Evolutionary conservation across 192 early-diverging fungal species (phyloP), one percentile per base, ranked within the genome.

Genomic region (Umbelopsis ramanniana): DNA sequence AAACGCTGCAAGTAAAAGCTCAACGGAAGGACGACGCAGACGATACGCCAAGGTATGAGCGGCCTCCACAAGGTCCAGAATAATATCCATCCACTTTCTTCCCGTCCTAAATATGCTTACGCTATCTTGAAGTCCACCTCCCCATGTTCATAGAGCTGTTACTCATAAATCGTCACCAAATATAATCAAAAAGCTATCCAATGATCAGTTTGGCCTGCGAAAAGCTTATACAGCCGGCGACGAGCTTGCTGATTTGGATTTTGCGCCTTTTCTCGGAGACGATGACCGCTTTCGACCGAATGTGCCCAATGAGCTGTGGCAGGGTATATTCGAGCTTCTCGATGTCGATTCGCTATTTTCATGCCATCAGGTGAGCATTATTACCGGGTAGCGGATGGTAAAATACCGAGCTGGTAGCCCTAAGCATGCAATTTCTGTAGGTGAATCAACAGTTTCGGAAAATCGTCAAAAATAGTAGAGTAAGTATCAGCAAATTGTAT

Each of bases 1-100:
- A 63, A 26, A 63, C 57, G 23, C 26, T 63, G 57, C 57, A 63
- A 29, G 57, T 63, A 19, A 63, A 37, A 63, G 57, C 17, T 12
- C 57, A 63, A 63, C 48, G n/a, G 5, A 26, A 37, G 2, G 8
- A 29, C 17, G 33, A 29, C 33, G 15, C 9, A 7, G 29, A 63
- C 10, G 12, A 7, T 5, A 3, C 33, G 35, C 57, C 57, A 63
- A 63, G 26, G 57, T 63, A 37, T n/a, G 57, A 12, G 11, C 12
- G 1, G 14, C 29, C 19, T 19, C 33, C 9, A 63, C 57, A 12
- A 4, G 4, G 15, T 37, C 54, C 23, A 3, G 14, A 29, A 35
- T 6, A 37, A 37, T 3, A 22, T n/a, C n/a, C 17, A 24, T 26
- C 22, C 23, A 54, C n/a, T n/a, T n/a, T 54, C 0, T 26, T 22